A percentile compares a stretch with the other conserved stretches of the same genome.
Evolutionary conservation across 2,329 filamentous ascomycete genomes (phyloP).

Genomic region (Colletotrichum truncatum): DNA sequence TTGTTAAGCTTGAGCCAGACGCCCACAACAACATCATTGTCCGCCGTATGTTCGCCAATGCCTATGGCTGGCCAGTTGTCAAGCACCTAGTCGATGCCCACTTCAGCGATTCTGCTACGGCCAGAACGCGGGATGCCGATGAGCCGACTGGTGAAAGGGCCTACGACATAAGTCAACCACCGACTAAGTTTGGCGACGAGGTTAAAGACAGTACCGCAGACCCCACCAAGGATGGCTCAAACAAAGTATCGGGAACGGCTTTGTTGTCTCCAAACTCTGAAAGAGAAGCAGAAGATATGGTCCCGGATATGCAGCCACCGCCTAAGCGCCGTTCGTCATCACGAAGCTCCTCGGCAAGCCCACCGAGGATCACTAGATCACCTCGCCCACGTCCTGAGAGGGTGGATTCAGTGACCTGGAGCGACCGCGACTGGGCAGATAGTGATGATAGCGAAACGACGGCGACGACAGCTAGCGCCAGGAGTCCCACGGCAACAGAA

Average conservation of each 20-base stretch:
- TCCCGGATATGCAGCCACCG: constrained; percentile 53
- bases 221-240: not conserved
- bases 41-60: constrained; percentile 94
- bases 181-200: constrained; percentile 73
- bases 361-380: constrained; percentile 17
- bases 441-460: constrained; percentile 55
- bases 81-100: constrained; percentile 96
- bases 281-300: constrained; percentile 53
- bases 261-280: constrained; percentile 34
- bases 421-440: constrained; percentile 71
- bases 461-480: constrained; percentile 28
- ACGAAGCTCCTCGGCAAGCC: constrained; percentile 20
- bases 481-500: constrained; percentile 12
- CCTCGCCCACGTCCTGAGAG: constrained; percentile 4
- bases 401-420: constrained; percentile 70
- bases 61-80: constrained; percentile 96
- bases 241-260: constrained; percentile 36
- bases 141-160: constrained; percentile 77
- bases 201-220: constrained; percentile 52
- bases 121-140: constrained; percentile 72
- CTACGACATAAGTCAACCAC: constrained; percentile 63
- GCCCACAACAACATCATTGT: constrained; percentile 99
- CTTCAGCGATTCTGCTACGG: constrained; percentile 79
- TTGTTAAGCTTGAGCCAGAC: constrained; percentile 94
- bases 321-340: constrained; percentile 22